Percentiles rank a stretch among this genome's conserved stretches.
Conservation (phyloP, 2,329 filamentous ascomycete species). For the Alternaria viburni region DNA sequence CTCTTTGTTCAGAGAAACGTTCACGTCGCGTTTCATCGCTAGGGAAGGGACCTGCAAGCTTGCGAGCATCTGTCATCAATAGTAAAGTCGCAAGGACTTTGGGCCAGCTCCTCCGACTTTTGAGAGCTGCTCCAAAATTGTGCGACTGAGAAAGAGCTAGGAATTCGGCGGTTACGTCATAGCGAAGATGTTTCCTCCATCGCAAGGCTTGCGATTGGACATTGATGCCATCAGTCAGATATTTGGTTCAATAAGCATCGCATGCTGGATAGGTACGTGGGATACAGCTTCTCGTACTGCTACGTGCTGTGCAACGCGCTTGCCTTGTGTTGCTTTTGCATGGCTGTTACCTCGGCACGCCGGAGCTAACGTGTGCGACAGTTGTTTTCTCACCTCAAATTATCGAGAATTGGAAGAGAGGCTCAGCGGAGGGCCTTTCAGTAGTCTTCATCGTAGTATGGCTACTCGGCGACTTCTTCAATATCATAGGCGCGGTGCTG, state of each 20-base stretch:
- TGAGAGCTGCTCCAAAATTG: background rate
- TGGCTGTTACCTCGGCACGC: background rate
- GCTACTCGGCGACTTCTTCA: conserved; percentile 94
- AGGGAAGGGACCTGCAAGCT: background rate
- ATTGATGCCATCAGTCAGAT: conserved; percentile 92
- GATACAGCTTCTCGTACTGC: background rate
- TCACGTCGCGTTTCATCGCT: background rate
- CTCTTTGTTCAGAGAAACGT: conserved; percentile 2
- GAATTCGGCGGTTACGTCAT: conserved; percentile 37
- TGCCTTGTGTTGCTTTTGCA: background rate
- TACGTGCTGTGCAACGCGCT: background rate
- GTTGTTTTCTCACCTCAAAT: conserved; percentile 97
- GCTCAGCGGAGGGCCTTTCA: conserved; percentile 85
- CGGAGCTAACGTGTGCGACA: conserved; percentile 21
- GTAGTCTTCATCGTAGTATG: conserved; percentile 92
- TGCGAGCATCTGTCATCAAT: background rate
- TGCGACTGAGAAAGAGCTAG: conserved; percentile 6
- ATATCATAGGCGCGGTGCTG: conserved; percentile 88
- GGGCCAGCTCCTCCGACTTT: background rate
- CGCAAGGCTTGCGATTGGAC: conserved; percentile 71
- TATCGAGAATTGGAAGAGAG: conserved; percentile 87
- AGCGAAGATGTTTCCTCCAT: conserved; percentile 59
- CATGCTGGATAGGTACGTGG: conserved; percentile 78
- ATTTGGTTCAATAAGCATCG: conserved; percentile 93
- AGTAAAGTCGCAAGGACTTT: background rate